Base-by-base conservation (phyloP, 2,329 filamentous ascomycete species). In the Hypomyces rosellus region DNA sequence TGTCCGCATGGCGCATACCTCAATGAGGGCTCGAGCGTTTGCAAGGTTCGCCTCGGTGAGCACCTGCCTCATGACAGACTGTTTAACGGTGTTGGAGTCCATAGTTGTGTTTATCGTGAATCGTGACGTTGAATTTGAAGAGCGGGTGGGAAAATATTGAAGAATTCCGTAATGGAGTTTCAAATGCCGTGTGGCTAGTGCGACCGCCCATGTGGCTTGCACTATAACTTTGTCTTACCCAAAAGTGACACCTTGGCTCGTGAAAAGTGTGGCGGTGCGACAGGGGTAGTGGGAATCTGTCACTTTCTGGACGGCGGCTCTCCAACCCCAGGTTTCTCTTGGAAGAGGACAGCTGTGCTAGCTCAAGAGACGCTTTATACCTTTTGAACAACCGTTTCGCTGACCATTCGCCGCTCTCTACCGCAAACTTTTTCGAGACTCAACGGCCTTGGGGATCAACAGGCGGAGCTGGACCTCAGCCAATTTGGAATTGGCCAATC, bases 11-110 rank as follows among this genome's bases (percentile, higher is more conserved):
- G 43, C 33, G n/a, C 40, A 37, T 59, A 87, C 86, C 69, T 85
- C 78, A 61, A 91, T 87, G 60, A 91, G 74, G 57, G 77, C 74
- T 56, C 81, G 78, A 42, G 85, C 85, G 61, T 90, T 90, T 61
- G 73, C 75, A 59, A 87, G 73, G 67, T 82, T 83, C 55, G 80
- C 74, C 68, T 87, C 81, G 56, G 77, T 67, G 64, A 79, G 77
- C 56, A 87, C 73, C 67, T 86, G 81, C 69, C 80, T 76, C 64
- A 86, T 80, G 52, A 88, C 77, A 65, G 73, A 76, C 69, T 77
- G 71, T 73, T 82, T 85, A 65, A 78, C 70, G 49, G 69, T 64
- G 57, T 72, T 75, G 65, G 80, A 82, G 55, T 82, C 77, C 81
- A 83, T 84, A 51, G 58, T 65, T 57, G 59, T 56, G 48, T 47